phyloP scores from a whole-genome alignment of 164 flowering plant genomes.

The Chloranthus sessilifolius region DNA sequence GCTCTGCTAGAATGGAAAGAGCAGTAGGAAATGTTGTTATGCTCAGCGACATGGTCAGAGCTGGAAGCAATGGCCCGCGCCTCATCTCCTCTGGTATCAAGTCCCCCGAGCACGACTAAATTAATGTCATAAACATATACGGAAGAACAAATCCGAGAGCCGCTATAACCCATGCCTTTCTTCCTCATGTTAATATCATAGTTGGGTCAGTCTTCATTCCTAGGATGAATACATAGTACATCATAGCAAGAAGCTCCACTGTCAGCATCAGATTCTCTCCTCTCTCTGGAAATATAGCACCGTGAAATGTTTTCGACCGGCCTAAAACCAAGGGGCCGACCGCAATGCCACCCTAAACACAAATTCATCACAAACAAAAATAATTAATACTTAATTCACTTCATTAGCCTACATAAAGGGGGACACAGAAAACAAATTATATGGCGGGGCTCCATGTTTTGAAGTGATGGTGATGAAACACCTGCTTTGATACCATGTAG shows the following conservation, averaged over 20 bases:
- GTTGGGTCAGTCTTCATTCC: conserved; percentile 19
- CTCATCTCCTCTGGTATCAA: too few species aligned
- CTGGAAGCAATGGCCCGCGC: too few species aligned
- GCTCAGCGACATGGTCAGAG: conserved; percentile 21
- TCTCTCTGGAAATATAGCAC: not conserved
- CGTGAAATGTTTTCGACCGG: not conserved
- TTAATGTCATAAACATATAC: too few species aligned
- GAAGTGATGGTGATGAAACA: too few species aligned
- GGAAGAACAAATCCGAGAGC: not conserved
- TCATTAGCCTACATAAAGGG: too few species aligned
- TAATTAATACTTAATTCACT: too few species aligned
- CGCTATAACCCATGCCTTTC: conserved; percentile 8
- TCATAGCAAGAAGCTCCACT: conserved; percentile 1
- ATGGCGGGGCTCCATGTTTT: too few species aligned
- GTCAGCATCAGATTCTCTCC: not conserved
- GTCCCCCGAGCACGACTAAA: too few species aligned
- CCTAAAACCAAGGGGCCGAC: conserved; percentile 15
- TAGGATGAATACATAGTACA: conserved; percentile 12
- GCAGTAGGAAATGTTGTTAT: conserved; percentile 44
- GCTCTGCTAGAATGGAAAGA: conserved; percentile 13
- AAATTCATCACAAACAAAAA: too few species aligned
- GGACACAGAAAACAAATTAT: too few species aligned
- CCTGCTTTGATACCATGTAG: too few species aligned
- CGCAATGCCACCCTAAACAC: conserved; percentile 4
- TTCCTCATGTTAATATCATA: conserved; percentile 6